phyloP scores from a whole-genome alignment of 208 protist genomes.

The Wallacemonas sp. region DNA sequence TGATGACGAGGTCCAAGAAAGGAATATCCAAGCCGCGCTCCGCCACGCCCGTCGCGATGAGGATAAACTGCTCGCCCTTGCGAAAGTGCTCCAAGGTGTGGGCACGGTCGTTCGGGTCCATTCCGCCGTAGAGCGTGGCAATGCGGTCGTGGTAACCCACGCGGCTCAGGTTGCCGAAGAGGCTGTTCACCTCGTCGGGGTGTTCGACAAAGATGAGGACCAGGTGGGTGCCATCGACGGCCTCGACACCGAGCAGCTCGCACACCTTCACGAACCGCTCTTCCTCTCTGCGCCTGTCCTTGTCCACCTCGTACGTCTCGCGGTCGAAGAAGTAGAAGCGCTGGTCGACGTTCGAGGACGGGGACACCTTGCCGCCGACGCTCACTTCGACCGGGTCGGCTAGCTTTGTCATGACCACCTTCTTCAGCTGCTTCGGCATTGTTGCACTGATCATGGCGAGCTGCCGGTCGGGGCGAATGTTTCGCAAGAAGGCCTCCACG shows the following conservation, averaged over 20 bases:
- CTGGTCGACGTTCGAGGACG: slow-evolving; percentile 91
- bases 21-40: slow-evolving; percentile 97
- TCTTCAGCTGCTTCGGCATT: slow-evolving; percentile 87
- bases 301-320: slow-evolving; percentile 76
- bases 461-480: slow-evolving; percentile 89
- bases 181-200: slow-evolving; percentile 88
- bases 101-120: slow-evolving; percentile 91
- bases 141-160: slow-evolving; percentile 82
- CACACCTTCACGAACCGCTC: slow-evolving; percentile 83
- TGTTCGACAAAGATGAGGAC: slow-evolving; percentile 93
- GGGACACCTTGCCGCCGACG: slow-evolving; percentile 82
- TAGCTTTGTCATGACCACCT: slow-evolving; percentile 69
- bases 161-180: slow-evolving; percentile 74
- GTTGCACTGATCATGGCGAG: slow-evolving; percentile 93
- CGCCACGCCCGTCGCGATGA: slow-evolving; percentile 89
- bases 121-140: slow-evolving; percentile 87
- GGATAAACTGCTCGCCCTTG: slow-evolving; percentile 84
- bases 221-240: slow-evolving; percentile 60
- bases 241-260: slow-evolving; percentile 87
- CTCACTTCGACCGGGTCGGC: slow-evolving; percentile 84
- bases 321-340: slow-evolving; percentile 90
- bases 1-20: slow-evolving; percentile 98
- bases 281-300: slow-evolving; percentile 44
- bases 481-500: slow-evolving; percentile 87
- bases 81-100: slow-evolving; percentile 89